These are phyloP conservation scores for Penicillium sp. DNA, from an alignment of 2,329 filamentous ascomycete species.

Conservation along the genomic window DNA sequence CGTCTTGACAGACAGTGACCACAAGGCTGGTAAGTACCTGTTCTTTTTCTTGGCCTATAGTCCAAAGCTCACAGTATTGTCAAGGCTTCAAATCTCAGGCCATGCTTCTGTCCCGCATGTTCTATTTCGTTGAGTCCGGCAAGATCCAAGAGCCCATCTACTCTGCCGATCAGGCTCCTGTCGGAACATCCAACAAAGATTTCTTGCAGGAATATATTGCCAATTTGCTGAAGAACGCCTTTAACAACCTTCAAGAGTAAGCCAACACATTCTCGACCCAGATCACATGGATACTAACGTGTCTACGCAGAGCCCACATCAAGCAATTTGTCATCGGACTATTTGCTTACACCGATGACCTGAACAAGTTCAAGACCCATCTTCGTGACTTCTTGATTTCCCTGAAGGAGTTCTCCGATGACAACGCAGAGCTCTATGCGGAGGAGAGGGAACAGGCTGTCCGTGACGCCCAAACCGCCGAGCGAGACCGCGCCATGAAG, in stretches of 20 bases:
- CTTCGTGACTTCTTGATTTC: slow-evolving; percentile 96
- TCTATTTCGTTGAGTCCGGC: slow-evolving; percentile 86
- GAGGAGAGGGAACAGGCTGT: slow-evolving; percentile 95
- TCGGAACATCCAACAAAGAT: slow-evolving; percentile 84
- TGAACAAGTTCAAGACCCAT: slow-evolving; percentile 93
- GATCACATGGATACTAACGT: slow-evolving; percentile 14
- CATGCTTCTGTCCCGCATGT: slow-evolving; percentile 89
- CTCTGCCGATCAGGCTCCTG: slow-evolving; percentile 75
- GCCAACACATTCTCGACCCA: slow-evolving; percentile 38
- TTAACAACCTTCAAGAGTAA: slow-evolving; percentile 88
- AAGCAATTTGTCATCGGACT: slow-evolving; percentile 85
- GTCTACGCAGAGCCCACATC: slow-evolving; percentile 70
- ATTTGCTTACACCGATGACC: slow-evolving; percentile 83
- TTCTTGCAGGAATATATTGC: slow-evolving; percentile 88
- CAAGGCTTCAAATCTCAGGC: slow-evolving; percentile 92
- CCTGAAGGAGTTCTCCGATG: slow-evolving; percentile 92
- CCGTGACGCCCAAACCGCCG: slow-evolving; percentile 79
- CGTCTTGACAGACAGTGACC: slow-evolving; percentile 93
- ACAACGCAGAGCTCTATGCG: slow-evolving; percentile 90
- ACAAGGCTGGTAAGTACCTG: slow-evolving; percentile 74
- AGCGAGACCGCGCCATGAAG: slow-evolving; percentile 90
- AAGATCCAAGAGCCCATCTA: slow-evolving; percentile 96
- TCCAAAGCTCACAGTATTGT: not conserved
- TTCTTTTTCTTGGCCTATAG: not conserved
- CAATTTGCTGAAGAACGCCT: slow-evolving; percentile 81